Evolutionary conservation across 2,329 filamentous ascomycete genomes (phyloP), one percentile per base, ranked within the genome.

Genomic region (Bertia moriformis): DNA sequence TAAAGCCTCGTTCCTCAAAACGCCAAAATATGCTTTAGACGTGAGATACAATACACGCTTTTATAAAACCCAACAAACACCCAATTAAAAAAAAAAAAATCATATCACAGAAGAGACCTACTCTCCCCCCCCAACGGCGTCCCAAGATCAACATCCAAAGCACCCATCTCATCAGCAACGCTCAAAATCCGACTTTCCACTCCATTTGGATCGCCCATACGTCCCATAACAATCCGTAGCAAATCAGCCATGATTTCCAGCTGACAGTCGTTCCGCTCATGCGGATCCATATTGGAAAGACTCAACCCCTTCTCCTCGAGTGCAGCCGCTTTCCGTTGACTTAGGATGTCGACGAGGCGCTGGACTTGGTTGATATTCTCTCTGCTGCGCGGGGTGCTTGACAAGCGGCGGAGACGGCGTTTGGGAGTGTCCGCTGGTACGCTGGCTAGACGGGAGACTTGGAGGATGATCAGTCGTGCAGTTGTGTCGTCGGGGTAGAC

Each of bases 401-500:
- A 55, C 29, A 63, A 44, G 13, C 57, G 54, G 5, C 57, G 51
- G 14, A 58, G 55, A 19, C 57, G 55, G 24, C 53, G 52, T 41
- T 55, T 54, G 10, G 52, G 50, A 14, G 51, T 56, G 19, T 51
- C 45, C 7, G 49, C 38, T 1, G 55, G 54, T 4, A 55, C 55
- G n/a, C 51, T 52, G 13, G 59, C 44, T 18, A 52, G 51, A 1
- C 62, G 59, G 4, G 62, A 58, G 14, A 67, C 52, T 44, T 65
- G 60, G 22, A 66, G 52, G 27, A 62, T 51, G 39, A 67, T 54
- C 45, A 65, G 50, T 10, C 60, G 62, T 12, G 54, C 58, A 7
- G 62, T 65, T 22, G 51, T 51, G 19, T 60, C 54, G 42, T 64
- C 59, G 0, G 65, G 65, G 20, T 53, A 53, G 39, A 59, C 54